phyloP scores from a whole-genome alignment of 257 asterid genomes.

The Mitragyna speciosa region DNA sequence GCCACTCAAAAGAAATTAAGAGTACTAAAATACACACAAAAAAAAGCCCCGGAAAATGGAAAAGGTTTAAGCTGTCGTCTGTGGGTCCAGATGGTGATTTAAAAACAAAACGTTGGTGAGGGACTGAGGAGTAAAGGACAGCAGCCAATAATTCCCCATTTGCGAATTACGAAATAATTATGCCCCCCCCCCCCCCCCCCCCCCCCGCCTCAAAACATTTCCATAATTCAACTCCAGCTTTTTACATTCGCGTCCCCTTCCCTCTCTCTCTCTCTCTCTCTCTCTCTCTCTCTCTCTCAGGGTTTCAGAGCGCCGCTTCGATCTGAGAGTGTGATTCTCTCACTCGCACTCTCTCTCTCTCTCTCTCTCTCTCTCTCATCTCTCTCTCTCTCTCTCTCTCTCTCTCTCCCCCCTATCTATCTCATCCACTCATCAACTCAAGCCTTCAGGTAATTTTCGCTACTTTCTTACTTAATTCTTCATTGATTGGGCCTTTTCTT shows the following conservation, averaged over 20 bases:
- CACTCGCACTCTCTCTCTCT: conserved; percentile 12
- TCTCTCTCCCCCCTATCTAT: neutral
- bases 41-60: too few relatives aligned
- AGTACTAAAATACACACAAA: too few relatives aligned
- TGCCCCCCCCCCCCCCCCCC: neutral
- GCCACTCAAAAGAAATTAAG: too few relatives aligned
- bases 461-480: neutral
- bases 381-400: conserved; percentile 15
- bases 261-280: too few relatives aligned
- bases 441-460: conserved; percentile 20
- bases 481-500: neutral
- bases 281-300: conserved; percentile 32
- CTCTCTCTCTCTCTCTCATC: conserved; percentile 14
- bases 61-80: too few relatives aligned
- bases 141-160: conserved; percentile 3
- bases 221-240: conserved; percentile 40
- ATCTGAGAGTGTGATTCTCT: conserved; percentile 27
- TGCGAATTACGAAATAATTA: conserved; percentile 9
- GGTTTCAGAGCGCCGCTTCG: conserved; percentile 46
- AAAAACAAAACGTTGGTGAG: too few relatives aligned
- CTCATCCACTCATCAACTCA: neutral
- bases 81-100: too few relatives aligned
- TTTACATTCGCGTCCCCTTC: conserved; percentile 32
- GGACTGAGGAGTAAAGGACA: neutral
- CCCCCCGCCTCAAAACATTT: conserved; percentile 15